Base-by-base conservation (phyloP, 2,329 filamentous ascomycete species). In the Thelonectria discophora region DNA sequence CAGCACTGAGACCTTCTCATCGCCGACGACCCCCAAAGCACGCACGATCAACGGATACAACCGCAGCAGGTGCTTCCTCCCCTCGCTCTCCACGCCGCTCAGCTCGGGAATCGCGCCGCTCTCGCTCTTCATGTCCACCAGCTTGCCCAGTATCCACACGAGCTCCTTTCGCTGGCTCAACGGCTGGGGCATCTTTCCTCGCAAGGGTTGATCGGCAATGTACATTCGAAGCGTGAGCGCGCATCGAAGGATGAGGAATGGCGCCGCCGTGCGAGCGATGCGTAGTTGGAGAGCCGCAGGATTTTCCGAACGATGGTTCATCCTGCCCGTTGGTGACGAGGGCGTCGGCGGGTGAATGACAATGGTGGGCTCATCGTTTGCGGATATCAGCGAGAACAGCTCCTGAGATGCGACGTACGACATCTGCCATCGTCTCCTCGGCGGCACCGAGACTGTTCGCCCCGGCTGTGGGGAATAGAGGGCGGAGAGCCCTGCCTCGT, bases 141-240 rank as follows among this genome's bases (percentile, higher is more conserved):
- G 80, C 47, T 86, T 81, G 50, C 80, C 78, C 17, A 98, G 80
- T 21, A 94, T 83, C 71, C 91, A 90, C 5, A 91, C 74, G 11
- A 99, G 79, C 73, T 97, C 95, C 64, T 86, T 89, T 45, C 92
- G 86, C 72, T 97, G 92, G 9, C 88, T 89, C 5, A 92, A 81
- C 0, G 94, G 94, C 74, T 95, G 92, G 5, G 95, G 95, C 88
- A 96, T 95, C 51, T 89, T 86, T 0, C 95, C 94, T 13, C 95
- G 85, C 18, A 99, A 81, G 1, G 94, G 94, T 73, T 97, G 94
- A 75, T 99, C 95, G 4, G 93, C 91, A 47, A 96, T 89, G 73
- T 97, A 98, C 1, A 89, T 84, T 58, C 92, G 89, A n/a, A 98
- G 79, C 0, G 92, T 89, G 15, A 97, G 81, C 0, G 91, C 93